Evolutionary conservation across 305 asterid species (phyloP).

Genomic region (Fraxinus sp.): DNA sequence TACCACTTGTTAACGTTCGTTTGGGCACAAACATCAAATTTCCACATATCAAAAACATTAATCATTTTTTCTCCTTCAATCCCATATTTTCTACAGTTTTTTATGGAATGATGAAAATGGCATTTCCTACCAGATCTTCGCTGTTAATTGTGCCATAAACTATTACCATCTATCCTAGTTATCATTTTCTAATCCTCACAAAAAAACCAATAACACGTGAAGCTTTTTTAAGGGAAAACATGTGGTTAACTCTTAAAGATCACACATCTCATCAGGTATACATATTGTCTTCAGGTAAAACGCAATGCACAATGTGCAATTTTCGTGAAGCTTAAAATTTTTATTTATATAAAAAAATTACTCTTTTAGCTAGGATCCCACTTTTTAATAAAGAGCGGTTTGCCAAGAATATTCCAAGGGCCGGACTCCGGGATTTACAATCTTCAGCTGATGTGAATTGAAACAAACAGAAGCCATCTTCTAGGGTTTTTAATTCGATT

Average conservation of each 20-base stretch:
- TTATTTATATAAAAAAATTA: neutral
- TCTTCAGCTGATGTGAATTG: neutral
- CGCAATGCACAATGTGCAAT: neutral
- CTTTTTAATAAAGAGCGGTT: neutral
- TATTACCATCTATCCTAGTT: neutral
- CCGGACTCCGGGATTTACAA: neutral
- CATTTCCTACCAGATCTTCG: neutral
- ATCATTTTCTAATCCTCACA: neutral
- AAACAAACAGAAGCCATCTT: neutral
- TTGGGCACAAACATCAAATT: neutral
- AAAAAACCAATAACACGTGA: neutral
- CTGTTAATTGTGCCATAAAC: neutral
- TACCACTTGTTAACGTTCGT: neutral
- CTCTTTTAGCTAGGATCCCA: neutral
- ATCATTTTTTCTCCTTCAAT: constrained; percentile 1
- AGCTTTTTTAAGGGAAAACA: neutral
- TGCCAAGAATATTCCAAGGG: neutral
- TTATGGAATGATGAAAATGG: neutral
- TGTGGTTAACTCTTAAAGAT: neutral
- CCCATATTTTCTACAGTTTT: neutral
- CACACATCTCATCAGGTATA: neutral
- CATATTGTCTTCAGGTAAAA: neutral
- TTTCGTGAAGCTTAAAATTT: neutral
- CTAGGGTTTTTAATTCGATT: neutral
- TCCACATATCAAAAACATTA: neutral